Evolutionary conservation across 2,329 filamentous ascomycete genomes (phyloP).

Genomic region (Fusarium siculi): DNA sequence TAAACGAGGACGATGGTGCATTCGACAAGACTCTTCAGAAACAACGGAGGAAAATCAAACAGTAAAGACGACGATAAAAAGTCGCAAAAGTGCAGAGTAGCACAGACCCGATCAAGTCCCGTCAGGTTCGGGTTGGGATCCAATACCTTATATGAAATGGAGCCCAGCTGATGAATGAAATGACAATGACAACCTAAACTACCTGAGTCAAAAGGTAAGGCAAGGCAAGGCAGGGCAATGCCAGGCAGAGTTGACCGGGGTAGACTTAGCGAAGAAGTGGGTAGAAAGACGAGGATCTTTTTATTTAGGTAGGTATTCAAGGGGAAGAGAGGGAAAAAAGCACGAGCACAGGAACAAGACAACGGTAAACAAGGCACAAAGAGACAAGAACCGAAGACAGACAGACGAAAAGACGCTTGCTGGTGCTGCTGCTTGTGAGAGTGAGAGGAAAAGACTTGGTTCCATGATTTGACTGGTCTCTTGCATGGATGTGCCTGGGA

Average conservation of each 20-base stretch:
- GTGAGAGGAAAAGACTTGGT: constrained; percentile 11
- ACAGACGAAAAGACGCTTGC: neutral
- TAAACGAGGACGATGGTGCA: constrained; percentile 30
- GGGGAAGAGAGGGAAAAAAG: neutral
- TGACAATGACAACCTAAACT: constrained; percentile 23
- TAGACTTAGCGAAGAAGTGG: constrained; percentile 33
- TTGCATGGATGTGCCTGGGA: constrained; percentile 35
- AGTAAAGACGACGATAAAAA: constrained; percentile 8
- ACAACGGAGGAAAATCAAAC: neutral
- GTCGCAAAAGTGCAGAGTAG: constrained; percentile 5
- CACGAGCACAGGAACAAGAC: constrained; percentile 14
- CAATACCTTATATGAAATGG: constrained; percentile 27
- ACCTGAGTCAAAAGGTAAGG: neutral
- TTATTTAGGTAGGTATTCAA: neutral
- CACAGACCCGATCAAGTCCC: constrained; percentile 7
- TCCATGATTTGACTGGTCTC: constrained; percentile 4
- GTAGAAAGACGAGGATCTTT: constrained; percentile 18
- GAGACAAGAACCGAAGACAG: neutral
- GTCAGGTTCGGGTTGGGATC: constrained; percentile 27
- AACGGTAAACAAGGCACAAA: constrained; percentile 18
- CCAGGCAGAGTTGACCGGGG: constrained; percentile 19
- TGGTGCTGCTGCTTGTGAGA: neutral
- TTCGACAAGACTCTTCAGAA: constrained; percentile 2
- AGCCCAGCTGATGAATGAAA: constrained; percentile 34
- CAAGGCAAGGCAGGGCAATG: neutral